Percentiles rank a stretch among this genome's conserved stretches.
phyloP scores from a whole-genome alignment of 129 eudicot species.

The Helichrysum umbraculigerum region DNA sequence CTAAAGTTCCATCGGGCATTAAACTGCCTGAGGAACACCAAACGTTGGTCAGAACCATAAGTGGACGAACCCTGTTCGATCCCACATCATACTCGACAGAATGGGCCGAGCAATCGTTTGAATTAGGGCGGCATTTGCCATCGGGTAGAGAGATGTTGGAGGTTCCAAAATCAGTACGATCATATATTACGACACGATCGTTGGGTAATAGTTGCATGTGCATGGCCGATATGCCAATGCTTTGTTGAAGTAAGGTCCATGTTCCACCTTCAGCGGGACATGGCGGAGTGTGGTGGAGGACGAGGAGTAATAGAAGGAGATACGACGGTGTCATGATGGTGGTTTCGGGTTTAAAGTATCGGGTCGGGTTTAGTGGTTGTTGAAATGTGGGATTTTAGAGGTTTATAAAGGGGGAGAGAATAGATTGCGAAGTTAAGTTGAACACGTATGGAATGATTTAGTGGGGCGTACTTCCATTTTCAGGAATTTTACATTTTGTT shows the following conservation, averaged over 20 bases:
- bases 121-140: constrained; percentile 47
- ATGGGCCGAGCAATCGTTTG: constrained; percentile 69
- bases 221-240: constrained; percentile 78
- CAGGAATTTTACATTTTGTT: not conserved
- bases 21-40: constrained; percentile 92
- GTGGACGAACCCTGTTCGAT: constrained; percentile 59
- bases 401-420: not conserved
- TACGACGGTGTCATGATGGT: not conserved
- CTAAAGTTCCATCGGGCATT: constrained; percentile 54
- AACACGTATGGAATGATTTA: not conserved
- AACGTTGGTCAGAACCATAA: constrained; percentile 50
- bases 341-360: not conserved
- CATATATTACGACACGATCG: constrained; percentile 74
- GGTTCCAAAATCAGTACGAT: constrained; percentile 64
- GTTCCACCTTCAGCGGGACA: constrained; percentile 37
- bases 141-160: constrained; percentile 66
- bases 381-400: not conserved
- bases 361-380: not conserved
- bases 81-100: constrained; percentile 62
- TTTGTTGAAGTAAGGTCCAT: constrained; percentile 59
- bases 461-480: constrained; percentile 8
- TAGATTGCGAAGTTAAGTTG: constrained; percentile 4
- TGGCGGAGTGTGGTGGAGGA: constrained; percentile 12
- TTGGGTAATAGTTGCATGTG: constrained; percentile 83
- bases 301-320: constrained; percentile 17